Base-by-base conservation (phyloP, 345 rosid genomes). In the Leavenworthia alabamica region DNA sequence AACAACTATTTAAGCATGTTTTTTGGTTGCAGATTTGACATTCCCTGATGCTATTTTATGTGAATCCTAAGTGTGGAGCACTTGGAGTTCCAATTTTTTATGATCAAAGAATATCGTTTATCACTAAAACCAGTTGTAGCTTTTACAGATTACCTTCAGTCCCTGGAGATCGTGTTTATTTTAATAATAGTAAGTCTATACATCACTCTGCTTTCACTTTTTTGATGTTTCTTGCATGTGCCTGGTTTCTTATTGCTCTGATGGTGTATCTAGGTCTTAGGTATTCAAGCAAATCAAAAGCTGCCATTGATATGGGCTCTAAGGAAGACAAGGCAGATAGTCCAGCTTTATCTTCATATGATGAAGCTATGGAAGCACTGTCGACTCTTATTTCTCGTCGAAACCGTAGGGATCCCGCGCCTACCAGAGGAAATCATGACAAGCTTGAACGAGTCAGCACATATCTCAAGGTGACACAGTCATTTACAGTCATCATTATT, bases 341-440 rank as follows among this genome's bases (percentile, higher is more conserved):
- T 29, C 68, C 79, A 67, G 73, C 69, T 68, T 76, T 81, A 14
- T 73, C 75, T 60, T 81, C 72, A 16, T 71, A 90, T 64, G 97
- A 85, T 60, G 71, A 70, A 61, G 92, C 92, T 58, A 82, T 90
- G 97, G 86, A 86, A 60, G 88, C 97, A 24, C 81, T 90, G 67
- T 86, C 95, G 8, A 83, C 90, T 43, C 90, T 85, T 70, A 86
- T 90, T 60, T 75, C 90, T 52, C 73, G 83, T 35, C 75, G 79
- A 59, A 84, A 78, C 50, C 90, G 88, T 19, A 83, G 81, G 28
- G 86, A 79, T 29, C 75, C 37, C 33, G 54, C 82, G 13, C 41
- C 74, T 53, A 59, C 74, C 56, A 60, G 49, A 32, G 79, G 71
- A 32, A 80, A 27, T 75, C 81, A 69, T 64, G 83, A 43, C 55